These are phyloP conservation scores for Trichophyton simii DNA, from an alignment of 2,329 filamentous ascomycete species.

Conservation along the genomic window DNA sequence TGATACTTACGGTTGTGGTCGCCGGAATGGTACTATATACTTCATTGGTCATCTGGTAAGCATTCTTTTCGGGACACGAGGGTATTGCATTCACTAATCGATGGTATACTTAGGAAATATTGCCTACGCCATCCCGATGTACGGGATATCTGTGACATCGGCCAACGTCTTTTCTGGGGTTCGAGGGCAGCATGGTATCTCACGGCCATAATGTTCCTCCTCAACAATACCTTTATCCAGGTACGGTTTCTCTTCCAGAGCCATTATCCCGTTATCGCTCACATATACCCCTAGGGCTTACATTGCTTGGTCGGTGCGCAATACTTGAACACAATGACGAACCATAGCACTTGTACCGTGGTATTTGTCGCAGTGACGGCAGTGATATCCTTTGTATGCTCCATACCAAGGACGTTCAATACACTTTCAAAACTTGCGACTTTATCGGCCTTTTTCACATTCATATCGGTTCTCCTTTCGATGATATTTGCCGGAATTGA, in stretches of 20 bases:
- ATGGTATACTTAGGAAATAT: slow-evolving; percentile 55
- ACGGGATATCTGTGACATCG: slow-evolving; percentile 85
- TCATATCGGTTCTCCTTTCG: slow-evolving; percentile 73
- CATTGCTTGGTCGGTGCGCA: slow-evolving; percentile 76
- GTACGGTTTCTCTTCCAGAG: slow-evolving; percentile 25
- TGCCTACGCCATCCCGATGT: slow-evolving; percentile 83
- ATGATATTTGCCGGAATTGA: slow-evolving; percentile 72
- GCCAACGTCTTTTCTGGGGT: slow-evolving; percentile 88
- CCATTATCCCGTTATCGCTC: neutral
- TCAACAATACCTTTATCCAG: slow-evolving; percentile 91
- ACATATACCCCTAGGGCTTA: slow-evolving; percentile 41
- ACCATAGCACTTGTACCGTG: slow-evolving; percentile 61
- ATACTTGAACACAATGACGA: slow-evolving; percentile 80
- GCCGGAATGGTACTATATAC: slow-evolving; percentile 75
- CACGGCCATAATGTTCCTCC: slow-evolving; percentile 72
- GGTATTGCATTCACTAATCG: neutral
- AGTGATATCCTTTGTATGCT: slow-evolving; percentile 63
- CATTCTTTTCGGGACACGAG: neutral
- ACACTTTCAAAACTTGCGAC: slow-evolving; percentile 69
- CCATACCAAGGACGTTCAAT: slow-evolving; percentile 73
- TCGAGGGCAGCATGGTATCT: slow-evolving; percentile 57
- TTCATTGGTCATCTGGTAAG: slow-evolving; percentile 52
- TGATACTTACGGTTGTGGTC: slow-evolving; percentile 71
- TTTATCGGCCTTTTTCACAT: slow-evolving; percentile 73
- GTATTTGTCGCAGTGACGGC: slow-evolving; percentile 63